These are phyloP conservation scores for Debaryomyces udenii DNA, from an alignment of 1,139 yeast species.

Conservation along the genomic window DNA sequence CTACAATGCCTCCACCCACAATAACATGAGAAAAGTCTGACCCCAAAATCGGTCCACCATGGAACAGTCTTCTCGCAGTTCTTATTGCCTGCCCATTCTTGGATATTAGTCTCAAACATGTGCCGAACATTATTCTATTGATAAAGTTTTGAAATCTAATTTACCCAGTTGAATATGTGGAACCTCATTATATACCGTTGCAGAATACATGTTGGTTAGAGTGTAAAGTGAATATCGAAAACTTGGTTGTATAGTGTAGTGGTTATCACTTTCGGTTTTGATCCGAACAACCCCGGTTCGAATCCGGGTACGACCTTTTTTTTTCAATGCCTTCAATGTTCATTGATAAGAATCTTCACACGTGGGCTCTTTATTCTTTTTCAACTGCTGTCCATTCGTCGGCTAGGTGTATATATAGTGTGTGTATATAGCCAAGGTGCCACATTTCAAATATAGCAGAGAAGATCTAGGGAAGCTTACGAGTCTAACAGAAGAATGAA, in stretches of 20 bases:
- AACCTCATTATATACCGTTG: too few relatives aligned
- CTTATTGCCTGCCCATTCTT: too few relatives aligned
- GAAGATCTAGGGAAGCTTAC: neutral
- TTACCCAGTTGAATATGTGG: too few relatives aligned
- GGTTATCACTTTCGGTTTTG: constrained; percentile 58
- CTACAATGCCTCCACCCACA: constrained; percentile 89
- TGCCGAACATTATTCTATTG: too few relatives aligned
- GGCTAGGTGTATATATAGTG: neutral
- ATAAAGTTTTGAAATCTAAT: too few relatives aligned
- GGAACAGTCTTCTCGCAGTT: neutral
- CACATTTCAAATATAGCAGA: too few relatives aligned
- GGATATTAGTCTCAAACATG: too few relatives aligned
- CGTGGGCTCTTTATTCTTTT: constrained; percentile 3
- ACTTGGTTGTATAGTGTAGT: constrained; percentile 37
- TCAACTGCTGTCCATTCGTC: neutral
- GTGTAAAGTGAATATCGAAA: too few relatives aligned
- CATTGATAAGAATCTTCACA: neutral
- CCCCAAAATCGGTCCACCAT: neutral
- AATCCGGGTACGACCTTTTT: constrained; percentile 90
- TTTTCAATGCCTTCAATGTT: too few relatives aligned
- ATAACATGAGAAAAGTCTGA: constrained; percentile 77
- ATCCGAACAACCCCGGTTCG: constrained; percentile 94
- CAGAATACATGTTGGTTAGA: too few relatives aligned
- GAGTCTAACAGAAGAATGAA: constrained; percentile 45
- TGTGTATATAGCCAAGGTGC: neutral